Evolutionary conservation across 257 asterid genomes (phyloP).

Genomic region (Handroanthus guayacan): DNA sequence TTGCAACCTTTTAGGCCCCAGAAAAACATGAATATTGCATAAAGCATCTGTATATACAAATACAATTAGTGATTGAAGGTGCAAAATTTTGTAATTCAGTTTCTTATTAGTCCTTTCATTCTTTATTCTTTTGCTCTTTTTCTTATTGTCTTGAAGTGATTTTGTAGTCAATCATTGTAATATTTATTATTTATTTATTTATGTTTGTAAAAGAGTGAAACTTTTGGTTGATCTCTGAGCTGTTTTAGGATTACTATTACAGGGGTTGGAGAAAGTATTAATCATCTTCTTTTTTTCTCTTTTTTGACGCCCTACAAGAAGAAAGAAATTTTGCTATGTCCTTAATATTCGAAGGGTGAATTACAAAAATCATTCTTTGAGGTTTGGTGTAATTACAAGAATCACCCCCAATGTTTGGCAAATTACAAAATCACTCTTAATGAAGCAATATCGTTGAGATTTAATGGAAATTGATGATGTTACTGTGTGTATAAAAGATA

Average conservation of each 20-base stretch:
- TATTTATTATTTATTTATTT: too few relatives aligned
- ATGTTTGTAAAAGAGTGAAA: constrained; percentile 15
- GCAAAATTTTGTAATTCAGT: constrained; percentile 13
- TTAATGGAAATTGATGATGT: too few relatives aligned
- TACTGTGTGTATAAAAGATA: too few relatives aligned
- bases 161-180: constrained; percentile 31
- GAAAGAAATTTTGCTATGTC: too few relatives aligned
- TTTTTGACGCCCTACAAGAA: neutral
- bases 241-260: neutral
- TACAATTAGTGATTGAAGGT: constrained; percentile 18
- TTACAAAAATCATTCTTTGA: too few relatives aligned
- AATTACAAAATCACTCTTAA: too few relatives aligned
- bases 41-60: constrained; percentile 10
- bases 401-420: too few relatives aligned
- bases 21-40: too few relatives aligned
- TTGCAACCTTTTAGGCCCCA: too few relatives aligned
- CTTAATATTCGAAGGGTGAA: too few relatives aligned
- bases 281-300: neutral
- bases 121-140: constrained; percentile 26
- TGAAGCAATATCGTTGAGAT: too few relatives aligned
- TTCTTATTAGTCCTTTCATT: constrained; percentile 27
- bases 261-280: neutral
- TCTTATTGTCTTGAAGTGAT: neutral
- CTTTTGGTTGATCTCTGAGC: constrained; percentile 9
- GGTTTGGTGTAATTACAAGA: too few relatives aligned